These are phyloP conservation scores for Glarea lozoyensis DNA, from an alignment of 495 filamentous ascomycete species.

Conservation along the genomic window DNA sequence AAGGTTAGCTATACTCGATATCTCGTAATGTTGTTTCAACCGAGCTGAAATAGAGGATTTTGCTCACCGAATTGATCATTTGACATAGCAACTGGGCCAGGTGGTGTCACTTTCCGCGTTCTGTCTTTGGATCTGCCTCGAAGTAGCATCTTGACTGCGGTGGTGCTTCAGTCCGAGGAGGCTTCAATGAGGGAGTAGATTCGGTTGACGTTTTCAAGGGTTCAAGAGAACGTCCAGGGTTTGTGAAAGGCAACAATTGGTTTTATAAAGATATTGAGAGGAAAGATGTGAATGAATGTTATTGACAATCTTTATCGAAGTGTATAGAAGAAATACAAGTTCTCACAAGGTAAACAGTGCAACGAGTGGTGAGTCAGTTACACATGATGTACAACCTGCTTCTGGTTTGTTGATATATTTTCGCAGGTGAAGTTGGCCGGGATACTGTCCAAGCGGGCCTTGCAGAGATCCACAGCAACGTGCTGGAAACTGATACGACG, in stretches of 20 bases:
- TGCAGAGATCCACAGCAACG: too few relatives aligned
- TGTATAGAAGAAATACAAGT: not conserved
- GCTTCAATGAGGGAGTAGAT: not conserved
- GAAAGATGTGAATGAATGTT: not conserved
- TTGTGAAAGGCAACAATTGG: not conserved
- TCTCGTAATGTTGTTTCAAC: not conserved
- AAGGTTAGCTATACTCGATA: too few relatives aligned
- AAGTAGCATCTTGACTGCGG: constrained; percentile 6
- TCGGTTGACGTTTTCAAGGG: too few relatives aligned
- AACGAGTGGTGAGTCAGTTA: constrained; percentile 1
- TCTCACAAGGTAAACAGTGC: constrained; percentile 4
- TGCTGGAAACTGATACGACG: too few relatives aligned
- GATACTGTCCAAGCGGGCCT: too few relatives aligned
- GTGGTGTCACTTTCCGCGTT: constrained; percentile 56
- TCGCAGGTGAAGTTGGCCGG: too few relatives aligned
- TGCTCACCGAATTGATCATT: constrained; percentile 75
- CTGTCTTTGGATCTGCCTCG: constrained; percentile 32
- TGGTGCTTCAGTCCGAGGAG: not conserved
- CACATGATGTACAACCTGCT: not conserved
- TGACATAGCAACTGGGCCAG: constrained; percentile 75
- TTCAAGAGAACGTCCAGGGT: too few relatives aligned
- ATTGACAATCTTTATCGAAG: not conserved
- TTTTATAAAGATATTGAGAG: not conserved
- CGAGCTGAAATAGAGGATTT: constrained; percentile 10
- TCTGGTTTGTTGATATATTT: not conserved